Conservation (phyloP, 805 yeast species). For the Candida wancherniae region DNA sequence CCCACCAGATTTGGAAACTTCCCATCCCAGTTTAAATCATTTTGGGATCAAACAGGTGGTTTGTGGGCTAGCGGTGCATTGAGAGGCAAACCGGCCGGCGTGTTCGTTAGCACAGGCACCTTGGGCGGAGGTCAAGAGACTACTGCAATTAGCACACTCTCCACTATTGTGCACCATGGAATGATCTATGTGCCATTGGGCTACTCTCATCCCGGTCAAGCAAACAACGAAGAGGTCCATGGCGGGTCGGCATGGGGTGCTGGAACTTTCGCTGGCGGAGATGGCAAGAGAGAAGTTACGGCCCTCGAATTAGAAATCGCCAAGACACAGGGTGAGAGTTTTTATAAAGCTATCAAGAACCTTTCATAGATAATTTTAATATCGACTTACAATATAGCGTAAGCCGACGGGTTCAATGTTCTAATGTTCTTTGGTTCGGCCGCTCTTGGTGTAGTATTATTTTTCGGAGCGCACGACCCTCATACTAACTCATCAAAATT, state of each 20-base stretch:
- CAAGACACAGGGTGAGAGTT: conserved; percentile 59
- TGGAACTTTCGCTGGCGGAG: conserved; percentile 69
- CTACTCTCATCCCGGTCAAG: conserved; percentile 53
- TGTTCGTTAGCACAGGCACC: conserved; percentile 67
- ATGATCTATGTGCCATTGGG: conserved; percentile 75
- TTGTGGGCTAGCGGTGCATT: conserved; percentile 70
- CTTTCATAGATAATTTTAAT: conserved; percentile 8
- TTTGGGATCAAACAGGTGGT: conserved; percentile 75
- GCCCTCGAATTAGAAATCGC: conserved; percentile 64
- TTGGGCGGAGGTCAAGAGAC: conserved; percentile 78
- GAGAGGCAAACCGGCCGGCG: conserved; percentile 68
- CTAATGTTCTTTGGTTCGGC: too few relatives aligned
- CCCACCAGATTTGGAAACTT: conserved; percentile 76
- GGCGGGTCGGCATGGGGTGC: conserved; percentile 90
- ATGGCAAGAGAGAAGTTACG: conserved; percentile 68
- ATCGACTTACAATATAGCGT: too few relatives aligned
- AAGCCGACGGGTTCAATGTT: too few relatives aligned
- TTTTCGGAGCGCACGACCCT: too few relatives aligned
- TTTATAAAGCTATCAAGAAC: conserved; percentile 39
- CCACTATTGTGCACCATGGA: conserved; percentile 71
- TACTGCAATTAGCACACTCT: conserved; percentile 55
- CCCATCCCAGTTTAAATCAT: conserved; percentile 72
- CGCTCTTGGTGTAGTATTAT: too few relatives aligned
- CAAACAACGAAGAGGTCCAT: conserved; percentile 61
- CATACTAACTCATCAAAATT: too few relatives aligned